Evolutionary conservation across 495 filamentous ascomycete genomes (phyloP), one percentile per base, ranked within the genome.

Genomic region (Penicillium simplicissimum): DNA sequence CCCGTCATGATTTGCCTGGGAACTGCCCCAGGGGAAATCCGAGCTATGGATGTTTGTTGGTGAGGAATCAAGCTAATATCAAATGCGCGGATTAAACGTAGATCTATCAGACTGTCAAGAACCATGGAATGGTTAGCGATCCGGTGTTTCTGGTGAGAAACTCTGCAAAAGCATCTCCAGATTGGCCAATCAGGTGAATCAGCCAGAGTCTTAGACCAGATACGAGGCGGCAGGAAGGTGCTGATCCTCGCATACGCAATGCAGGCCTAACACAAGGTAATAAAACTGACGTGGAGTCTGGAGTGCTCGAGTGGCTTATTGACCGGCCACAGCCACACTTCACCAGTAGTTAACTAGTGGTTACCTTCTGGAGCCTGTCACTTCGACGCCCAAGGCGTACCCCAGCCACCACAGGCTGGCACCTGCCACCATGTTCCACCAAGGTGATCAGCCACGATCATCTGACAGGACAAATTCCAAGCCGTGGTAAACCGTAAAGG

Each of bases 361-460:
- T 49, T 8, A 15, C 42, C 23, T 23, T 23, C 17, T 15, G 19
- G n/a, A 19, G 13, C 23, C 28, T 31, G 28, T 31, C 28, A 31
- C 28, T 31, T 31, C 28, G 28, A 31, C 28, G 4, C 28, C 28
- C 28, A 31, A 49, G 23, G 11, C 23, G 45, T 31, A 15, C 45
- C 45, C 45, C 45, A 49, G 45, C 45, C 45, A 49, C 45, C 45
- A 49, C 19, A n/a, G n/a, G n/a, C n/a, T n/a, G n/a, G n/a, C n/a
- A n/a, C n/a, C n/a, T n/a, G 3, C 6, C 28, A 31, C 28, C 28
- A 31, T 31, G 28, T 31, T 31, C 28, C 28, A 31, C 23, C 23
- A 11, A 4, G 8, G 45, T 28, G 5, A 49, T 23, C 45, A 49
- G 45, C 45, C 45, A 49, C 45, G 28, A 13, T 23, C 23, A 28